Percentiles rank a stretch among this genome's conserved stretches.
phyloP scores from a whole-genome alignment of 441 rosid species.

The Populus hybrid region DNA sequence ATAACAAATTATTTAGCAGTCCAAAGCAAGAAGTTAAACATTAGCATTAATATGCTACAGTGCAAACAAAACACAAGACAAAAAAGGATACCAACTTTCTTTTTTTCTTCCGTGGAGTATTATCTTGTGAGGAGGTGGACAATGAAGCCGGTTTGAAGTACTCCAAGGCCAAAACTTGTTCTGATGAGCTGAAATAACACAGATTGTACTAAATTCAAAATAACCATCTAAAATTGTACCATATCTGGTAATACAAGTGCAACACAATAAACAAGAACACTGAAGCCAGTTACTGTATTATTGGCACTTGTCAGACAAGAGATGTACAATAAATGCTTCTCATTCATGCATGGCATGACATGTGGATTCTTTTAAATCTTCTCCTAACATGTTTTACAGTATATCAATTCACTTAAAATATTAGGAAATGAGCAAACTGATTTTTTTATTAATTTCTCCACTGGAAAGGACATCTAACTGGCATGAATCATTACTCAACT shows the following conservation, averaged over 20 bases:
- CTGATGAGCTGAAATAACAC: conserved; percentile 22
- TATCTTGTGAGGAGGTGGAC: conserved; percentile 36
- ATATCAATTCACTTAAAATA: background rate
- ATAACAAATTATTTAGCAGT: background rate
- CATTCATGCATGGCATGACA: background rate
- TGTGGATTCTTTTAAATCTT: background rate
- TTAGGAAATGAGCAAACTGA: background rate
- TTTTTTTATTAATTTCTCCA: background rate
- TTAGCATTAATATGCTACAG: background rate
- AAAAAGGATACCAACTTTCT: conserved; percentile 45
- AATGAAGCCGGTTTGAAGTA: conserved; percentile 39
- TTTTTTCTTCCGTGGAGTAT: conserved; percentile 40
- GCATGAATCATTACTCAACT: background rate
- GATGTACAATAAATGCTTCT: background rate
- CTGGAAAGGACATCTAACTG: background rate
- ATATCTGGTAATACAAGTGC: background rate
- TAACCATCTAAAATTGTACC: background rate
- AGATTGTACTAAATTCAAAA: background rate
- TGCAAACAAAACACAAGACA: background rate
- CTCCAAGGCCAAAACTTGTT: conserved; percentile 20
- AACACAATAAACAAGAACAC: background rate
- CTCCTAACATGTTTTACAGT: background rate
- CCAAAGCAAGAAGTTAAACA: background rate
- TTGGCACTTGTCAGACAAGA: background rate
- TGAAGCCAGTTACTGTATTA: background rate